Evolutionary conservation across 225 moss, liverwort and hornwort species (phyloP).

Genomic region (Rhytidiadelphus loreus): DNA sequence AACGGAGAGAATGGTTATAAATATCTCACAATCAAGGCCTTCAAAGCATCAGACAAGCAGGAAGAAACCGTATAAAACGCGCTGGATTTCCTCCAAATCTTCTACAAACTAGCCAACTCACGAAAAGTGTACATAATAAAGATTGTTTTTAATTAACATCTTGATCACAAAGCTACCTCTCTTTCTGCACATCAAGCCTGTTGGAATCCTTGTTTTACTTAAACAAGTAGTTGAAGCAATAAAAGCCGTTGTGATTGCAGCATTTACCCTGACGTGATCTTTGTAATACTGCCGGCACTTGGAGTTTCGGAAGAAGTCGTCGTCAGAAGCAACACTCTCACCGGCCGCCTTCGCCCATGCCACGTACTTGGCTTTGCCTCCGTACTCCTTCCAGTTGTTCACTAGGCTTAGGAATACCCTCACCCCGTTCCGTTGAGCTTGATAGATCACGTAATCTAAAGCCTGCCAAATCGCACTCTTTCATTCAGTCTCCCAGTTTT

Average conservation of each 20-base stretch:
- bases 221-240: not conserved
- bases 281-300: conserved; percentile 45
- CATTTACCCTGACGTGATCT: conserved; percentile 46
- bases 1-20: not conserved
- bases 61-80: too few species aligned
- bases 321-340: conserved; percentile 18
- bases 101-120: not conserved
- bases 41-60: too few species aligned
- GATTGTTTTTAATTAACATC: not conserved
- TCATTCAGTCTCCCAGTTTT: not conserved
- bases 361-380: conserved; percentile 59
- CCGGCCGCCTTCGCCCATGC: conserved; percentile 37
- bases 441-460: conserved; percentile 53
- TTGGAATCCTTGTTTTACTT: not conserved
- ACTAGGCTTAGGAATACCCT: conserved; percentile 45
- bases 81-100: not conserved
- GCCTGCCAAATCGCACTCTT: conserved; percentile 13
- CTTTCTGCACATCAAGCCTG: not conserved
- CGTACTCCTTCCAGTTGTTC: conserved; percentile 52
- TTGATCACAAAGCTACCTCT: not conserved
- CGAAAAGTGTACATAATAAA: not conserved
- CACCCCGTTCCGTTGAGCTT: conserved; percentile 41
- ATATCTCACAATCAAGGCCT: not conserved
- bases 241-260: not conserved
- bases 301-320: conserved; percentile 47